Percentiles rank a stretch among this genome's conserved stretches.
Conservation (phyloP, 2,329 filamentous ascomycete species). For the Penicillium sclerotigenum region DNA sequence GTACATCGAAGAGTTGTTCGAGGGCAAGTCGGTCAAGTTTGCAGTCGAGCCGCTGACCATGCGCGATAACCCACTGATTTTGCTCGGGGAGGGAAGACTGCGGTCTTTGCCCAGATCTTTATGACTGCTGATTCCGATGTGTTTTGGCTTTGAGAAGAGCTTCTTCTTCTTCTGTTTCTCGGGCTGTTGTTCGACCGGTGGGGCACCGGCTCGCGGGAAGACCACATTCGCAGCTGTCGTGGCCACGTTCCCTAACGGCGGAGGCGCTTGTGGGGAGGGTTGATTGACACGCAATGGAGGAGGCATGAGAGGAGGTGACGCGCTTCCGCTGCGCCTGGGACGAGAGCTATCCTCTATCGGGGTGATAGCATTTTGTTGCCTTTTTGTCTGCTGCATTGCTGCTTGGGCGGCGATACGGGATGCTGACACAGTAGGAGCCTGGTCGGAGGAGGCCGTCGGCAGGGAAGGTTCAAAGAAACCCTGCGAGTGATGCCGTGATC, state of each 20-base stretch:
- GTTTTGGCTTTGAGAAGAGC: slow-evolving; percentile 65
- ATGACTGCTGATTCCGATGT: slow-evolving; percentile 60
- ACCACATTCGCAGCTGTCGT: slow-evolving; percentile 61
- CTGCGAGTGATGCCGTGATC: slow-evolving; percentile 56
- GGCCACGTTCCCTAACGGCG: slow-evolving; percentile 46
- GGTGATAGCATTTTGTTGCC: slow-evolving; percentile 52
- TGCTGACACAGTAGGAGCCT: slow-evolving; percentile 50
- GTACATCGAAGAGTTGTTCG: slow-evolving; percentile 57
- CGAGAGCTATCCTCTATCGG: slow-evolving; percentile 33
- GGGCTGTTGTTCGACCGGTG: slow-evolving; percentile 46
- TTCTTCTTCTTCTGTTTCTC: slow-evolving; percentile 65
- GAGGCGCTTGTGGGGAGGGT: slow-evolving; percentile 15
- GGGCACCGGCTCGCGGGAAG: slow-evolving; percentile 52
- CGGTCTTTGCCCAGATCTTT: slow-evolving; percentile 52
- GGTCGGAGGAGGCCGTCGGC: slow-evolving; percentile 51
- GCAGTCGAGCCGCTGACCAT: slow-evolving; percentile 60
- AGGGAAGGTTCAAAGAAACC: slow-evolving; percentile 66
- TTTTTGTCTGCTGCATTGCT: slow-evolving; percentile 61
- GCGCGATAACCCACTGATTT: slow-evolving; percentile 53
- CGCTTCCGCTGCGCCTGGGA: slow-evolving; percentile 32
- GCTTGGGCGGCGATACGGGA: slow-evolving; percentile 65
- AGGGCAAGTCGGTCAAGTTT: slow-evolving; percentile 55
- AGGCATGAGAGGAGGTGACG: slow-evolving; percentile 35
- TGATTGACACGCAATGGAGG: slow-evolving; percentile 25
- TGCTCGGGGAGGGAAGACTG: slow-evolving; percentile 58